phyloP scores from a whole-genome alignment of 2,329 filamentous ascomycete genomes.

The Colletotrichum ledebouriae region DNA sequence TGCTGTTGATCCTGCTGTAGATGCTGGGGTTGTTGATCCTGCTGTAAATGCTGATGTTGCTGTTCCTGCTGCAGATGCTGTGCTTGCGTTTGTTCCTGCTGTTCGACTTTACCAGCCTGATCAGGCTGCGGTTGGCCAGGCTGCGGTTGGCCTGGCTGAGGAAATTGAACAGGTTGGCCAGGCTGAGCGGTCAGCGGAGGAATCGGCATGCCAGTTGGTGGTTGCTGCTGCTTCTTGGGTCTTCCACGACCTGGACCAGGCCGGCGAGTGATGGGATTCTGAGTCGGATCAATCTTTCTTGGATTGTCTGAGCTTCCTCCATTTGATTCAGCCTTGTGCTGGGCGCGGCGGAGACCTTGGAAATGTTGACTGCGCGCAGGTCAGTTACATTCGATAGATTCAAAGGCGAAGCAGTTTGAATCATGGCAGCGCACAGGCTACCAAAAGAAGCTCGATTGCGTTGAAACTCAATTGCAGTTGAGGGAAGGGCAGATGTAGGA shows the following conservation, averaged over 20 bases:
- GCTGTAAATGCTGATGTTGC: background rate
- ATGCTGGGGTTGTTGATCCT: background rate
- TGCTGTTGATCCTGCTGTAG: too few relatives aligned
- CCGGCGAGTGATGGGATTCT: conserved; percentile 71
- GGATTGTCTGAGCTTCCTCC: conserved; percentile 52
- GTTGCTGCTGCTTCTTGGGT: conserved; percentile 60
- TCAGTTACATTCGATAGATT: conserved; percentile 13
- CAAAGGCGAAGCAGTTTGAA: background rate
- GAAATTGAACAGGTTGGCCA: conserved; percentile 12
- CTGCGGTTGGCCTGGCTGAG: conserved; percentile 11
- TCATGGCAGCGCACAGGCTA: background rate
- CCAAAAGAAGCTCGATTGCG: background rate
- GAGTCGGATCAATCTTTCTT: conserved; percentile 62
- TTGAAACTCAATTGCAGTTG: background rate
- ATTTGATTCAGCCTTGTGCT: conserved; percentile 64
- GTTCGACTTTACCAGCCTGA: conserved; percentile 34
- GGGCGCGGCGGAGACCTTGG: conserved; percentile 68
- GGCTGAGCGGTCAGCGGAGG: conserved; percentile 30
- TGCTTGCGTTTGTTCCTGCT: background rate
- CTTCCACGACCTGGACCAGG: conserved; percentile 70
- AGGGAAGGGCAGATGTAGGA: background rate
- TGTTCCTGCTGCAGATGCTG: too few relatives aligned
- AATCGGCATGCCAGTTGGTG: conserved; percentile 40
- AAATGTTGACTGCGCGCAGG: conserved; percentile 69
- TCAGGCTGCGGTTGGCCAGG: conserved; percentile 22